phyloP scores from a whole-genome alignment of 1,139 yeast genomes.

The Petasospora fabianii region DNA sequence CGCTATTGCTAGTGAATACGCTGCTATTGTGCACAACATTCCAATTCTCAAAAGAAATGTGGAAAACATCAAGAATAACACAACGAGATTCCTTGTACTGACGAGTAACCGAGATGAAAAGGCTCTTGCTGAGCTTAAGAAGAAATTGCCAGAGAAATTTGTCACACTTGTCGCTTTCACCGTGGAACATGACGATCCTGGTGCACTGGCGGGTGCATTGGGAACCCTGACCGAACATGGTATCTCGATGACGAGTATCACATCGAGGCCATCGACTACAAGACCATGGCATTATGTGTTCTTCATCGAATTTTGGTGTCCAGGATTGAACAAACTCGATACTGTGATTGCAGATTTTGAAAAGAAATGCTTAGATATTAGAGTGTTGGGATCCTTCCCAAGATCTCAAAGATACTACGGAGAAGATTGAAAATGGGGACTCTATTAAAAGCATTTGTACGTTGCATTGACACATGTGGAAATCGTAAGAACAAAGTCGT shows the following conservation, averaged over 20 bases:
- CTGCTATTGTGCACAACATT: conserved; percentile 59
- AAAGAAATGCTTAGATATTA: conserved; percentile 29
- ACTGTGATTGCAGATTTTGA: conserved; percentile 27
- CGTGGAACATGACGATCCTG: conserved; percentile 65
- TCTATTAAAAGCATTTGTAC: background rate
- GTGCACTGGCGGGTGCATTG: conserved; percentile 69
- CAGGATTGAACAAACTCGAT: conserved; percentile 20
- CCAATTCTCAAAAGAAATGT: conserved; percentile 55
- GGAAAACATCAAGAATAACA: conserved; percentile 70
- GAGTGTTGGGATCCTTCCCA: conserved; percentile 38
- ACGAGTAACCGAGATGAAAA: conserved; percentile 21
- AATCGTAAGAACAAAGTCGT: background rate
- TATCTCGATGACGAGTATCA: conserved; percentile 69
- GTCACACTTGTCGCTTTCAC: conserved; percentile 65
- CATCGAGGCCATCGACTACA: conserved; percentile 64
- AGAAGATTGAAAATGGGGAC: conserved; percentile 3
- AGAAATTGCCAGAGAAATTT: conserved; percentile 15
- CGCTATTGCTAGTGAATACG: conserved; percentile 60
- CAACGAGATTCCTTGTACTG: conserved; percentile 78
- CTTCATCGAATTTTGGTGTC: conserved; percentile 60
- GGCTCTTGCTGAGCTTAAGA: background rate
- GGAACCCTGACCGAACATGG: conserved; percentile 51
- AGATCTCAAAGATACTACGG: conserved; percentile 35
- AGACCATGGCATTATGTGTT: conserved; percentile 82
- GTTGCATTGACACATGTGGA: background rate